phyloP scores from a whole-genome alignment of 2,329 filamentous ascomycete species.

The Sporothrix dimorphospora region DNA sequence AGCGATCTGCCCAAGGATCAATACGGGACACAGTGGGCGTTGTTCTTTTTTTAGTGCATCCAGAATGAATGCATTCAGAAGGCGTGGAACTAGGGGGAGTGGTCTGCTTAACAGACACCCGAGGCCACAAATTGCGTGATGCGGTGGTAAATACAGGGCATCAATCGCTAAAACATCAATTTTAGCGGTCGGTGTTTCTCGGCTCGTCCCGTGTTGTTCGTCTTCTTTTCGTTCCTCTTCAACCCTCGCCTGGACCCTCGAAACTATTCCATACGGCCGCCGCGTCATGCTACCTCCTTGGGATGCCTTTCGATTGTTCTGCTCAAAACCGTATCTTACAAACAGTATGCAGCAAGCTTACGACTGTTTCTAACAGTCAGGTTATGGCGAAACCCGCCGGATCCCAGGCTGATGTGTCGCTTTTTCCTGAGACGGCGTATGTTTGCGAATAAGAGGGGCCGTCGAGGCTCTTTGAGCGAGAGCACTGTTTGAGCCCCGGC shows the following conservation, averaged over 20 bases:
- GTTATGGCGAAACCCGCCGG: neutral
- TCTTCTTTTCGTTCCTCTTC: neutral
- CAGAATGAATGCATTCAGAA: neutral
- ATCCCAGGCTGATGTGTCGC: neutral
- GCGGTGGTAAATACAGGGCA: neutral
- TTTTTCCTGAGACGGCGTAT: slow-evolving; percentile 11
- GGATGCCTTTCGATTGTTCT: neutral
- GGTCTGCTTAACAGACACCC: no score
- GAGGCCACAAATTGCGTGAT: neutral
- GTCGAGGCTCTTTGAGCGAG: neutral
- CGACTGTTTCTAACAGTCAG: neutral
- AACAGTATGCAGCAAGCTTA: neutral
- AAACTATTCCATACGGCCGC: neutral
- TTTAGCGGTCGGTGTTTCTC: neutral
- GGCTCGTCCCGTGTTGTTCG: neutral
- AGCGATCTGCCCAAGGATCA: neutral
- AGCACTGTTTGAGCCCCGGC: neutral
- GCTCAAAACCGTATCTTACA: neutral
- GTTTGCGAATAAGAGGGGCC: slow-evolving; percentile 20
- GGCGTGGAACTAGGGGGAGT: no score
- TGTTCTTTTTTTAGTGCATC: slow-evolving; percentile 21
- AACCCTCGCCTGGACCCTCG: neutral
- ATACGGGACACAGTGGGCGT: slow-evolving; percentile 1
- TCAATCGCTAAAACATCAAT: no score
- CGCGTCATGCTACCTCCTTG: neutral